Base-by-base conservation (phyloP, 805 yeast species). In the Cyberlindnera xishuangbannaensis region DNA sequence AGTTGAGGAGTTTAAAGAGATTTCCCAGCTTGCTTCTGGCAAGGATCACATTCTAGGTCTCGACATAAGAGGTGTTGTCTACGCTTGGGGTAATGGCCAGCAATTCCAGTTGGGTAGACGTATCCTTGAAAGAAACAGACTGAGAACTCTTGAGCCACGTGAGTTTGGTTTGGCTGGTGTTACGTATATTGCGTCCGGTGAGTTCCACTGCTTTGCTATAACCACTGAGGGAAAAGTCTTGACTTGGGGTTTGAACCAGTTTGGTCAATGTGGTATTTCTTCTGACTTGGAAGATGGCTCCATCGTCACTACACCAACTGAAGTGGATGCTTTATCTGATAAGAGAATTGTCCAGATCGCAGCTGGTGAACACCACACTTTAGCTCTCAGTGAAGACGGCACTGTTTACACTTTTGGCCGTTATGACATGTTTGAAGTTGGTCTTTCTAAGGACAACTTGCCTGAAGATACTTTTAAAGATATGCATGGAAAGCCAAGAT, bases 81-180 rank as follows among this genome's bases (percentile, higher is more conserved):
- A 73, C 53, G 88, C 97, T 0, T 92, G 98, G 98, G 99, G 99
- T 46, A 83, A 85, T 55, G 96, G 97, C 17, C 95, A 88, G 50
- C 95, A 85, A 52, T 77, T 69, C 59, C 97, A 92, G 63, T 68
- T 92, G 45, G 99, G 97, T 15, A 74, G 95, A 52, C 79, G 78
- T 50, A 76, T 88, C 16, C 53, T 78, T 59, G 97, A 76, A 61
- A 83, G 84, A 61, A 85, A 78, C 46, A 71, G 83, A 59, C 71
- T 70, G 50, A 71, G 76, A 40, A 75, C 86, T 3, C 65, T 84
- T 34, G 88, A 79, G 40, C 95, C 95, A 29, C 76, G 87, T 48
- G 81, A 82, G 40, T 78, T 88, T 53, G 95, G 95, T 1, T 68
- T 92, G 40, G 80, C 76, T 48, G 76, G 84, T 46, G 73, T 90